These are phyloP conservation scores for Penicillium sp. DNA, from an alignment of 2,329 filamentous ascomycete genomes.

Conservation along the genomic window DNA sequence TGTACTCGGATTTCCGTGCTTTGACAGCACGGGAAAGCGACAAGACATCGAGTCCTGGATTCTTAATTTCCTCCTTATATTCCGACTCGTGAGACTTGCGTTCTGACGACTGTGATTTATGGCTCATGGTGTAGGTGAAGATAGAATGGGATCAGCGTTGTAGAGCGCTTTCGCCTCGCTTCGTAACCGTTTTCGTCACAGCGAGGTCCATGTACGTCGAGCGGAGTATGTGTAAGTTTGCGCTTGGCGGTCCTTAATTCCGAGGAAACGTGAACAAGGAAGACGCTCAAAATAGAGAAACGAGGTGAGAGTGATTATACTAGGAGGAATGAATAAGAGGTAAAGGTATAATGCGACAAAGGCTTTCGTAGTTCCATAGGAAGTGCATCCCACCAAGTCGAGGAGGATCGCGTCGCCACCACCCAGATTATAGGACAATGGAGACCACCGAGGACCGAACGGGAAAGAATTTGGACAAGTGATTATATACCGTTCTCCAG, in stretches of 20 bases:
- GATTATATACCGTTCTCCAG: background rate
- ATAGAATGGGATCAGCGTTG: background rate
- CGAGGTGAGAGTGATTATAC: background rate
- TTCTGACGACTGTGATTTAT: slow-evolving; percentile 12
- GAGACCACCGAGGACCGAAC: background rate
- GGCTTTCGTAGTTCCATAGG: slow-evolving; percentile 5
- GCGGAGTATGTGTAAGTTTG: slow-evolving; percentile 6
- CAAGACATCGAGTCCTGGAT: slow-evolving; percentile 28
- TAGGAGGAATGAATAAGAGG: background rate
- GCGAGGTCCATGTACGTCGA: slow-evolving; percentile 1
- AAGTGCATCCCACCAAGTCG: slow-evolving; percentile 12
- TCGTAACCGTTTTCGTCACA: background rate
- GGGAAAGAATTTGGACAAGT: no score
- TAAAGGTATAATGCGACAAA: slow-evolving; percentile 10
- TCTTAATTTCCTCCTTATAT: slow-evolving; percentile 16
- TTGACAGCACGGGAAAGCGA: slow-evolving; percentile 60
- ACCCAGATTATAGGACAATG: background rate
- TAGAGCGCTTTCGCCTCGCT: background rate
- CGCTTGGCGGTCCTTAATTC: slow-evolving; percentile 11
- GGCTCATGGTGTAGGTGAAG: slow-evolving; percentile 10
- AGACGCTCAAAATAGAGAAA: background rate
- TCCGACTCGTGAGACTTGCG: slow-evolving; percentile 14
- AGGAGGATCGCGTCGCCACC: slow-evolving; percentile 6
- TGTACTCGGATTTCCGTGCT: slow-evolving; percentile 74
- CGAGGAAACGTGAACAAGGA: background rate